Conservation (phyloP, 176 grass and related monocot species). For the Bolboschoenus planiculmis region DNA sequence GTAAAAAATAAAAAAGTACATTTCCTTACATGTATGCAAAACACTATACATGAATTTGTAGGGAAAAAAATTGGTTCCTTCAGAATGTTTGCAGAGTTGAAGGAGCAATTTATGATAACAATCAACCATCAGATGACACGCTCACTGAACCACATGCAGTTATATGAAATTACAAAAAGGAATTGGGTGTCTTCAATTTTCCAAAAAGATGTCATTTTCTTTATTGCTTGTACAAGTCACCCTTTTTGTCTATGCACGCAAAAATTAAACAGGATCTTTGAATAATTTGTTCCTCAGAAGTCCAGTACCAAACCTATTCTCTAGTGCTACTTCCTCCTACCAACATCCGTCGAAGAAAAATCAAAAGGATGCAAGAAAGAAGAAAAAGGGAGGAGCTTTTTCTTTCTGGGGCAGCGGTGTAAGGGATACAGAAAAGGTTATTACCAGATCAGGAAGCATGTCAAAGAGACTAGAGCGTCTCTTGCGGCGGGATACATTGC, state of each 20-base stretch:
- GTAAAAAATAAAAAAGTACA: too few relatives aligned
- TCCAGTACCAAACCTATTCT: constrained; percentile 25
- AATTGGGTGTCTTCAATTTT: too few relatives aligned
- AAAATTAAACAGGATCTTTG: not conserved
- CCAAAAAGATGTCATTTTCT: too few relatives aligned
- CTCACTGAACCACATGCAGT: too few relatives aligned
- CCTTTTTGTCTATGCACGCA: too few relatives aligned
- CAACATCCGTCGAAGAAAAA: constrained; percentile 40
- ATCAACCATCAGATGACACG: not conserved
- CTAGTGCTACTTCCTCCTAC: constrained; percentile 20
- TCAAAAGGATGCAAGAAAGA: not conserved
- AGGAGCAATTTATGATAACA: not conserved
- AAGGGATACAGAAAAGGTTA: not conserved
- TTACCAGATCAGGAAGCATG: constrained; percentile 69
- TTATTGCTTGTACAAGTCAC: too few relatives aligned
- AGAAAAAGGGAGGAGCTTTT: not conserved
- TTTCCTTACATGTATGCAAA: too few relatives aligned
- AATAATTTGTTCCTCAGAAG: constrained; percentile 33
- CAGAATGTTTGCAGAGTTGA: not conserved
- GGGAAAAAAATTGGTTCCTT: not conserved
- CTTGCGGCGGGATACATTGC: constrained; percentile 72
- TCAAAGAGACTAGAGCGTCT: constrained; percentile 88
- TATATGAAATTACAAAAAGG: too few relatives aligned
- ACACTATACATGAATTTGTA: too few relatives aligned
- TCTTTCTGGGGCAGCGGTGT: not conserved